Evolutionary conservation across 78 protist species (phyloP).

Genomic region (Dictyostelium firmibasis): DNA sequence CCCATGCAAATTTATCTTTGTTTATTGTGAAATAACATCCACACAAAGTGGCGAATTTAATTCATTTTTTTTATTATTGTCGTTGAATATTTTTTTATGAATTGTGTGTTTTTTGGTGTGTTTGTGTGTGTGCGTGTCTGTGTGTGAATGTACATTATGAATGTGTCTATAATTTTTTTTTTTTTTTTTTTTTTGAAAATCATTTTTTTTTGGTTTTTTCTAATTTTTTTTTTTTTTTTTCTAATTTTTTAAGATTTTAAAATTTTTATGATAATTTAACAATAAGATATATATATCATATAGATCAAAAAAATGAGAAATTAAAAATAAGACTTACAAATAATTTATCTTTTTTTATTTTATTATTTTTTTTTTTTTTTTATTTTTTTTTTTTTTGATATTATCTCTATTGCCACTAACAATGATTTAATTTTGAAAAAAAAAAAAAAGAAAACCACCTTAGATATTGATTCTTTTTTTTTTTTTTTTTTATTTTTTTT

Average conservation of each 20-base stretch:
- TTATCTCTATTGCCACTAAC: not conserved
- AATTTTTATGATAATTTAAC: not conserved
- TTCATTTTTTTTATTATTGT: not conserved
- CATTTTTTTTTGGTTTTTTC: too few relatives aligned
- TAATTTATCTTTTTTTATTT: too few relatives aligned
- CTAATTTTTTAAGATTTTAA: not conserved
- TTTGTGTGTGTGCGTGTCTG: too few relatives aligned
- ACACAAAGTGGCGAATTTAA: too few relatives aligned
- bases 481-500: too few relatives aligned
- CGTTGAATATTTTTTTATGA: too few relatives aligned
- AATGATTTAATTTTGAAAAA: not conserved
- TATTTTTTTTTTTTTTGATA: not conserved
- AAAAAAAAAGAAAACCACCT: not conserved
- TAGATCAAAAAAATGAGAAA: too few relatives aligned
- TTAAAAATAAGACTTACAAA: too few relatives aligned
- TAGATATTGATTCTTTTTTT: not conserved
- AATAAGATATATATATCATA: too few relatives aligned
- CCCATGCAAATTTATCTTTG: not conserved
- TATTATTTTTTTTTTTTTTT: too few relatives aligned
- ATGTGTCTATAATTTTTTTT: not conserved
- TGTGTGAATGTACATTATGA: not conserved
- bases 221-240: too few relatives aligned
- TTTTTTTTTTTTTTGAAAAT: not conserved
- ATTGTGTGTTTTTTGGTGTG: too few relatives aligned
- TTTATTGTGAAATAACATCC: not conserved